phyloP scores from a whole-genome alignment of 2,329 filamentous ascomycete species.

The Ustulina deusta region DNA sequence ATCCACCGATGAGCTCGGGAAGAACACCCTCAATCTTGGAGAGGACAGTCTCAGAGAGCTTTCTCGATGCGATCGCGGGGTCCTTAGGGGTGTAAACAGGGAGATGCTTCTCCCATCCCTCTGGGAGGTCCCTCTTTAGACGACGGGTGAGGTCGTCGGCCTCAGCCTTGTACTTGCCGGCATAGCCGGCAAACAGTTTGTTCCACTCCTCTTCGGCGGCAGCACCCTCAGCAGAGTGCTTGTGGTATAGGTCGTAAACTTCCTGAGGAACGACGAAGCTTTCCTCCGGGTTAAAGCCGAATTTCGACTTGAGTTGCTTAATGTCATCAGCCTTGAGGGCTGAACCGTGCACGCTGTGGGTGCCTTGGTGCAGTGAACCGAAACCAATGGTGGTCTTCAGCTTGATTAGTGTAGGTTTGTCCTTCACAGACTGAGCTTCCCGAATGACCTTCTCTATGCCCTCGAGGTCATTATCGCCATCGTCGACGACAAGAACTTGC shows the following conservation, averaged over 20 bases:
- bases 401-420: constrained; percentile 98
- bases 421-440: constrained; percentile 85
- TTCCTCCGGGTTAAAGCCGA: constrained; percentile 95
- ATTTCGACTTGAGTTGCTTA: constrained; percentile 92
- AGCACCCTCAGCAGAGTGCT: constrained; percentile 86
- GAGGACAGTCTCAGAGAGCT: constrained; percentile 94
- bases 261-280: constrained; percentile 92
- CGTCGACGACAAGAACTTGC: constrained; percentile 85
- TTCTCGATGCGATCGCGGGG: constrained; percentile 88
- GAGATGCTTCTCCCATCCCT: constrained; percentile 95
- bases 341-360: constrained; percentile 94
- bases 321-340: constrained; percentile 95
- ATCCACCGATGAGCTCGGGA: constrained; percentile 94
- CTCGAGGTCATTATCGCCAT: constrained; percentile 90
- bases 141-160: constrained; percentile 85
- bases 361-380: constrained; percentile 92
- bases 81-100: constrained; percentile 91
- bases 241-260: constrained; percentile 91
- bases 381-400: constrained; percentile 97
- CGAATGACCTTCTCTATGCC: constrained; percentile 89
- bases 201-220: constrained; percentile 96
- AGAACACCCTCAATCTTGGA: constrained; percentile 84
- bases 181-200: constrained; percentile 89
- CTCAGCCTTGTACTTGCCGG: constrained; percentile 79
- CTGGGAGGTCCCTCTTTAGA: constrained; percentile 83